Conservation (phyloP, 2,329 filamentous ascomycete species). For the Basipetospora sp. region DNA sequence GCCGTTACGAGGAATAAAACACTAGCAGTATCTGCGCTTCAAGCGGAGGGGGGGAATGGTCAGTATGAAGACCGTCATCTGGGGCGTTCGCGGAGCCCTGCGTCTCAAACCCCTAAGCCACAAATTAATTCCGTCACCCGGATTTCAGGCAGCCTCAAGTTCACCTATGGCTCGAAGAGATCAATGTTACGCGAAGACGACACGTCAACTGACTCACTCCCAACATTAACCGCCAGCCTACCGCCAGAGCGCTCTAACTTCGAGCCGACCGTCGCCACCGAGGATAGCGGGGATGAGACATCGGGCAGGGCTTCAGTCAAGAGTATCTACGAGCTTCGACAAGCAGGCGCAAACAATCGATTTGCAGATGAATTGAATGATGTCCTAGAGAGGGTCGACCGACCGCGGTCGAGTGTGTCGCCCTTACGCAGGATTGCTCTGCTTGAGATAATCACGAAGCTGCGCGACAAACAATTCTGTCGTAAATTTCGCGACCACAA, state of each 20-base stretch:
- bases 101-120: too few relatives aligned
- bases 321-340: conserved; percentile 50
- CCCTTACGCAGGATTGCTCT: conserved; percentile 44
- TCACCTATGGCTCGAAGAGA: conserved; percentile 23
- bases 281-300: conserved; percentile 27
- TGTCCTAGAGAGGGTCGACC: conserved; percentile 44
- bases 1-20: too few relatives aligned
- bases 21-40: too few relatives aligned
- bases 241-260: not conserved
- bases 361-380: conserved; percentile 53
- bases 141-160: conserved; percentile 14
- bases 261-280: conserved; percentile 12
- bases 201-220: conserved; percentile 1
- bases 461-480: conserved; percentile 48
- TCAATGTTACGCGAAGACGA: conserved; percentile 8
- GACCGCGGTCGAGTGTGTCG: conserved; percentile 28
- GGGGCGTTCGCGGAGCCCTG: too few relatives aligned
- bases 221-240: not conserved
- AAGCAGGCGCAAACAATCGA: conserved; percentile 51
- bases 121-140: too few relatives aligned
- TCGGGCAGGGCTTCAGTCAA: conserved; percentile 36
- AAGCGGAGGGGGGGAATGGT: too few relatives aligned
- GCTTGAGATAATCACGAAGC: conserved; percentile 43
- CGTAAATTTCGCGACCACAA: conserved; percentile 61
- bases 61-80: too few relatives aligned